Base-by-base conservation (phyloP, 1,284 basidiomycete genomes). In the Microbotryum violaceum region DNA sequence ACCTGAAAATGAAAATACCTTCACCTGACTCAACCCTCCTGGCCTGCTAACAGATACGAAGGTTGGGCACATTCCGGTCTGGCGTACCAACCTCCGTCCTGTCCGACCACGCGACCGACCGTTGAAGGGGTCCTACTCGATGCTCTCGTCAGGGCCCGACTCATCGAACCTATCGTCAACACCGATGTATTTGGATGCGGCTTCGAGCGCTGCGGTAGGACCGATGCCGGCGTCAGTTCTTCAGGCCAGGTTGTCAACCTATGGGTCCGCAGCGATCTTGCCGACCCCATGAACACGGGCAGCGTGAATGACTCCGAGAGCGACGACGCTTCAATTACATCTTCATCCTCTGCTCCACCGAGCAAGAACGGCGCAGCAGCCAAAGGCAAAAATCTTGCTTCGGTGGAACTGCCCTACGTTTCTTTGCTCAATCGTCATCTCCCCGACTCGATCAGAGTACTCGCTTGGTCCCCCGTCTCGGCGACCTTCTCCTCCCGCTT, bases 191-290 rank as follows among this genome's bases (percentile, higher is more conserved):
- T 92, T 20, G 89, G 86, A 0, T 92, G 91, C 72, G 89, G 83
- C 27, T 98, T 91, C 84, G 86, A 88, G 71, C 81, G 85, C 62
- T 97, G 94, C 76, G 94, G 94, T 14, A 78, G 96, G 69, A 99
- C 94, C 27, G 94, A 99, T 79, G 81, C 86, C 45, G 94, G 96
- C 0, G 94, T 99, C 54, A 93, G 89, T 73, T 91, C 89, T 48
- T 89, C 89, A 7, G 92, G 91, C 2, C 94, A 98, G 75, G 93
- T 98, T 44, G 81, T 97, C 48, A 90, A 89, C 57, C 79, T 99
- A 1, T 94, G 89, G 88, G 83, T 94, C 20, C 78, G 90, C 66
- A 90, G 87, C 74, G 73, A 68, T 33, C 60, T 73, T 21, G 48
- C 56, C 16, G 68, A 65, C 46, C 67, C 63, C 45, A 68, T 65